Evolutionary conservation across 441 rosid genomes (phyloP).

Genomic region (Rhodomyrtus psidioides): DNA sequence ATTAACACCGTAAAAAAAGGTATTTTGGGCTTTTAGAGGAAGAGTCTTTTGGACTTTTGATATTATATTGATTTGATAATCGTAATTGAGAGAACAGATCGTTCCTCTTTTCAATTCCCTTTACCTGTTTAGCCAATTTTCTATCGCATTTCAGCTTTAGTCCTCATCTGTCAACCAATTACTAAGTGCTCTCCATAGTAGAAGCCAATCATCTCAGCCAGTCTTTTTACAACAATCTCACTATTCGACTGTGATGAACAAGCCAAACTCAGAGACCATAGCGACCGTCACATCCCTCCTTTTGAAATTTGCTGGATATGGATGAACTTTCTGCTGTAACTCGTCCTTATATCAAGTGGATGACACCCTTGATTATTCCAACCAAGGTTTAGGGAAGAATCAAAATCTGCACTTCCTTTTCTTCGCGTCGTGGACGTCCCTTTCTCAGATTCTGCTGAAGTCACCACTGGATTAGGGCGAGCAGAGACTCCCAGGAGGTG

Average conservation of each 20-base stretch:
- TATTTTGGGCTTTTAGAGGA: too few species aligned
- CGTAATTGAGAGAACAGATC: too few species aligned
- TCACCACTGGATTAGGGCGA: neutral
- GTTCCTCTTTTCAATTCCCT: too few species aligned
- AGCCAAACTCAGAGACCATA: neutral
- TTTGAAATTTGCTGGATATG: neutral
- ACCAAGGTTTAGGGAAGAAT: neutral
- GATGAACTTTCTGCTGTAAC: neutral
- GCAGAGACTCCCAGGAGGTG: neutral
- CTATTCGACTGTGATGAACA: neutral
- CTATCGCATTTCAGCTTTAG: too few species aligned
- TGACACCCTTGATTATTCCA: neutral
- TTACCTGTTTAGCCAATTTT: too few species aligned
- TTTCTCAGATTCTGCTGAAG: neutral
- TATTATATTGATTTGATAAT: too few species aligned
- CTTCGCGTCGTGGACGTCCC: neutral
- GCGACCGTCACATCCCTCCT: neutral
- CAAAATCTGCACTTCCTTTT: neutral
- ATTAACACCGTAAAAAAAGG: too few species aligned
- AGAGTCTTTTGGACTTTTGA: too few species aligned
- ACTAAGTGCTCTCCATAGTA: neutral
- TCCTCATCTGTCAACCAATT: neutral
- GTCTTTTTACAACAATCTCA: neutral
- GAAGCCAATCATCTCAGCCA: neutral
- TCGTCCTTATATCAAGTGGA: neutral